Evolutionary conservation across 129 eudicot genomes (phyloP).

Genomic region (Flaveria sonorensis): DNA sequence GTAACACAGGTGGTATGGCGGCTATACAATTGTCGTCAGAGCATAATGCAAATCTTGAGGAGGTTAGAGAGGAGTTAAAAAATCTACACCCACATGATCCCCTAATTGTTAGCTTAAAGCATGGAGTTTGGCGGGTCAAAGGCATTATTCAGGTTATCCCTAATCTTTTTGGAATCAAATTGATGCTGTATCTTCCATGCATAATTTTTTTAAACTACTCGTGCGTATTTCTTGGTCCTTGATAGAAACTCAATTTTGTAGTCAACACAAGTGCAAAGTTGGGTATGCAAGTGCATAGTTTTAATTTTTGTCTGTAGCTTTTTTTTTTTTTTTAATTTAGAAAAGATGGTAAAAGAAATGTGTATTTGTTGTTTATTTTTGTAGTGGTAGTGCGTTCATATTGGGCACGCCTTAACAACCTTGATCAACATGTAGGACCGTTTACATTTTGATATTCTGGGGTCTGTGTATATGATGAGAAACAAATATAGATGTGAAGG

Average conservation of each 20-base stretch:
- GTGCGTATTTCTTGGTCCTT: not conserved
- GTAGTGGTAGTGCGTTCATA: not conserved
- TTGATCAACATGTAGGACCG: constrained; percentile 12
- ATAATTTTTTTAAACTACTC: not conserved
- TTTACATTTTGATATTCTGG: not conserved
- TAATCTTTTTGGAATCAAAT: constrained; percentile 14
- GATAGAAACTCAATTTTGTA: constrained; percentile 4
- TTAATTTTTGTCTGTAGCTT: not conserved
- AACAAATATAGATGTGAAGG: not conserved
- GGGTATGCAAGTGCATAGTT: not conserved
- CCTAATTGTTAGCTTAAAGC: constrained; percentile 57
- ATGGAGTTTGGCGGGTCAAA: constrained; percentile 81
- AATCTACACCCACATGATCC: constrained; percentile 68
- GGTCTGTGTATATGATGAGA: constrained; percentile 1
- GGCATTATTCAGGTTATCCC: constrained; percentile 76
- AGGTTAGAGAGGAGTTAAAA: constrained; percentile 56
- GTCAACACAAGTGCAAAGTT: constrained; percentile 5
- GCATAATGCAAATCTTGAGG: constrained; percentile 71
- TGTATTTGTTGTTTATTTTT: not conserved
- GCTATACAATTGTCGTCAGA: constrained; percentile 70
- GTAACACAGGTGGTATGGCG: constrained; percentile 52
- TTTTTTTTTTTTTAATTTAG: not conserved
- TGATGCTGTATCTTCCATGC: not conserved
- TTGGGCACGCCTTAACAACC: constrained; percentile 19
- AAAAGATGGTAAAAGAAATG: not conserved